Base-by-base conservation (phyloP, 2,329 filamentous ascomycete species). In the Camillea tinctor region DNA sequence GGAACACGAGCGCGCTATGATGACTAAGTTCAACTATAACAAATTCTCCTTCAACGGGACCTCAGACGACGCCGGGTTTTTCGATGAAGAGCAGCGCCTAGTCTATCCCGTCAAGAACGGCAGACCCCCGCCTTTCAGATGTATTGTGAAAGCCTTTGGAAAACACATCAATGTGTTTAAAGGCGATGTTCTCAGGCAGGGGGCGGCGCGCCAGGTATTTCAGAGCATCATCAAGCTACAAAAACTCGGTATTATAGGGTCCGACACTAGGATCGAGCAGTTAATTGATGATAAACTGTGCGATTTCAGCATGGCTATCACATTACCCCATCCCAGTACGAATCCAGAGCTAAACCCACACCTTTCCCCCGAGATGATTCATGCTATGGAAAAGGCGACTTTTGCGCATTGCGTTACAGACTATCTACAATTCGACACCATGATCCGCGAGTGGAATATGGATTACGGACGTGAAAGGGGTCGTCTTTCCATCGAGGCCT, bases 271-370 rank as follows among this genome's bases (percentile, higher is more conserved):
- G 15, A 19, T 50, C 51, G 56, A 60, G 15, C 68, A 72, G 50
- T 5, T 69, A 11, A 59, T 70, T 56, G 57, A 53, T 57, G 59
- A 63, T 54, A 71, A 69, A 50, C 1, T 68, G 2, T 24, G 55
- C 54, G 67, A 72, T 58, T 68, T 73, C 50, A 71, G 68, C 60
- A 64, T 36, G 4, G 56, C 68, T 52, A 53, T 70, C 20, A 72
- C 70, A 5, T 17, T 60, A 7, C 70, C 70, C 13, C 69, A 72
- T 55, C 66, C 60, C 24, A 8, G 64, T 8, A 67, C 58, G 19
- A 62, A 26, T 15, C 62, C 60, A 23, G 62, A 62, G 57, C 60
- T 64, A 22, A 64, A 62, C 52, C 60, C 60, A 53, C 20, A 40
- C 57, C 57, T 64, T 19, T 56, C 59, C 3, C 58, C 54, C 49